Evolutionary conservation across 305 asterid species (phyloP), one percentile per base, ranked within the genome.

Genomic region (Ilex paraguariensis): DNA sequence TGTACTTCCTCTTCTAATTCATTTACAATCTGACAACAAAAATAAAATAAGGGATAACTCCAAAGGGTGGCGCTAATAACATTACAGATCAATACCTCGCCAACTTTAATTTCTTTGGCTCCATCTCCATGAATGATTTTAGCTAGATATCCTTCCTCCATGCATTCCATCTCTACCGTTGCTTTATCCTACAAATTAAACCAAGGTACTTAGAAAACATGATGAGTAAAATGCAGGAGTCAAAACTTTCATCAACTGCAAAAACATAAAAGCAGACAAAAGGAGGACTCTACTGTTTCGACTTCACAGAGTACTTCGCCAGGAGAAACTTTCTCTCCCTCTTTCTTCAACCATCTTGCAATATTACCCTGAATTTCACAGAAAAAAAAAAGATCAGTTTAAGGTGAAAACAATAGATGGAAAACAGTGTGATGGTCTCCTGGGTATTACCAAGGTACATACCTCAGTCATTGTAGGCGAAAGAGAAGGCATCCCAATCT

Each of bases 301-400:
- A 94, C 99, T 91, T 94, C 99, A 76, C 99, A 94, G 42, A 94
- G 96, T 52, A 94, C 99, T 87, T 94, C 99, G 54, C 99, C 99
- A 39, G 97, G 81, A 66, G 97, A 70, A 72, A 94, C 68, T 81
- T 88, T 80, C 63, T 94, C 99, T 14, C 99, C 98, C 89, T 94
- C 99, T 81, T 94, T 94, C 88, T 94, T 94, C 81, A 94, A 70
- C 99, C 99, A 94, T 75, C 88, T 84, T 28, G 87, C 99, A 77
- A 94, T 91, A 72, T 91, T 94, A 65, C 99, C 99, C 99, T 94
- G 77, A 61, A 81, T 64, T 45, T 65, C 52, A 75, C 31, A 57
- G 65, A 40, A 61, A 66, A 66, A 56, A 65, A 60, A 33, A 57
- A 57, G n/a, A 57, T 64, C 28, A 60, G 17, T 72, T 46, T 60